Base-by-base conservation (phyloP, 83 land plant genomes). In the Picea abies region DNA sequence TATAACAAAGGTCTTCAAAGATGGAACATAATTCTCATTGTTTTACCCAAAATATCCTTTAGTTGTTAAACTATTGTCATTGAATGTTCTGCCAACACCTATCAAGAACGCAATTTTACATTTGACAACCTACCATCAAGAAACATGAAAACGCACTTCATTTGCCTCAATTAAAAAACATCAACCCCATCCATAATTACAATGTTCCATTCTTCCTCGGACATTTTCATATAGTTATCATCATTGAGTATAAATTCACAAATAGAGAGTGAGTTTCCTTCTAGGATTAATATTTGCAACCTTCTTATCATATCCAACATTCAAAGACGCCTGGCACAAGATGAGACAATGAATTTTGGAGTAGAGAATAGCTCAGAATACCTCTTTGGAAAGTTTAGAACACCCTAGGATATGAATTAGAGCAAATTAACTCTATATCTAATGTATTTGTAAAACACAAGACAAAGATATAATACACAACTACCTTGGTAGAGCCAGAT, bases 261-360 rank as follows among this genome's bases (percentile, higher is more conserved):
- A 17, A 88, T 63, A 60, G 89, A 84, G 60, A 64, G n/a, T n/a
- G 29, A 20, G 1, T 85, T 80, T 12, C 25, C 66, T 60, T 92
- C 81, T 44, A 89, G 62, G 16, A 78, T 85, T 81, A 90, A 88
- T 23, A 90, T 70, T 23, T 60, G 44, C 20, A 90, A 76, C 37
- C 71, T 47, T 87, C 91, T 90, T 65, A 10, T 67, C 56, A 84
- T 9, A 82, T 89, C 93, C 60, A 92, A 80, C 44, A 85, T 70
- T 60, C 90, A 91, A 79, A 91, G 35, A 82, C 84, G 73, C 11
- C 78, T 82, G 1, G 85, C 87, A 73, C 83, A 61, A 12, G 96
- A 86, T 80, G 94, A 92, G 68, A 94, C 79, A 56, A 79, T 26
- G 60, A 95, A 86, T 86, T 90, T 90, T 73, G 92, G 90, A 80